phyloP scores from a whole-genome alignment of 805 yeast genomes.

The Candida suzukii region DNA sequence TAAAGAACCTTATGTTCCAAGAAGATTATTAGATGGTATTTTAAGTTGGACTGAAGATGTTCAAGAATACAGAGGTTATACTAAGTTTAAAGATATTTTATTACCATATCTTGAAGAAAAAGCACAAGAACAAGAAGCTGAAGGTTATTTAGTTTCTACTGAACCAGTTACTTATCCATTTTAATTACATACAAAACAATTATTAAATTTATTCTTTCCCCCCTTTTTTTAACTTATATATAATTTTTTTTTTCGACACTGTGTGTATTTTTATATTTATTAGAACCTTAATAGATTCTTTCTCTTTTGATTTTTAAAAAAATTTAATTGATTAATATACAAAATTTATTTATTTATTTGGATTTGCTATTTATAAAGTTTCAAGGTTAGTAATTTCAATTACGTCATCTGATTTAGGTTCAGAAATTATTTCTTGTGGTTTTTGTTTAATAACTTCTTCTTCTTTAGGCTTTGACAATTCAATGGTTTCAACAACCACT shows the following conservation, averaged over 20 bases:
- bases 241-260: no score
- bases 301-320: no score
- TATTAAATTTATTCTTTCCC: background rate
- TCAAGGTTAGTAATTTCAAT: background rate
- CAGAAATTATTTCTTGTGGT: background rate
- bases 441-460: no score
- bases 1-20: conserved; percentile 55
- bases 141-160: conserved; percentile 31
- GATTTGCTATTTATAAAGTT: background rate
- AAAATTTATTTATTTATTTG: no score
- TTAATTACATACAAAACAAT: conserved; percentile 8
- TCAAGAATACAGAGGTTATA: conserved; percentile 51
- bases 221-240: background rate
- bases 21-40: conserved; percentile 52
- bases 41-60: conserved; percentile 56
- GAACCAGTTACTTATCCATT: conserved; percentile 39
- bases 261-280: no score
- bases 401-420: background rate
- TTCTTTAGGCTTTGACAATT: no score
- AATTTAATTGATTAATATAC: background rate
- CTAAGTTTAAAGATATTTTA: conserved; percentile 43
- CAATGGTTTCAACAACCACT: background rate
- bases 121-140: conserved; percentile 40
- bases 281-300: no score
- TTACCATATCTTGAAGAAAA: conserved; percentile 46